These are phyloP conservation scores for Aspergillus homomorphus DNA, from an alignment of 495 filamentous ascomycete genomes.

Conservation along the genomic window DNA sequence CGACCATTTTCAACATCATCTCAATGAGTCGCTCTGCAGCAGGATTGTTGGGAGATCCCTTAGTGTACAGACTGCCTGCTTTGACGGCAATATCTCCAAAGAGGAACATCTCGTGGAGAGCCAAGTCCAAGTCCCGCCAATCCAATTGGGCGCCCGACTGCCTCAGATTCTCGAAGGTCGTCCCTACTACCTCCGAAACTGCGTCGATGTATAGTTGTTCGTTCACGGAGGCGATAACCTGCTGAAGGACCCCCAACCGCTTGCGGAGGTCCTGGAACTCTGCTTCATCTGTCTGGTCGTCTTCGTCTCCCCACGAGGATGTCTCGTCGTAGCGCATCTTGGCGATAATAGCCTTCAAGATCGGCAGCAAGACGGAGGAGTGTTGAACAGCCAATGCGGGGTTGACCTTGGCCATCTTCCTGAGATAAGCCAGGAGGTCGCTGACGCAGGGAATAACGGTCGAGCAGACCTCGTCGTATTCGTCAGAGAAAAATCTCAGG, in stretches of 20 bases:
- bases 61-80: constrained; percentile 76
- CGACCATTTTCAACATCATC: constrained; percentile 94
- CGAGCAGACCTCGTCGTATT: constrained; percentile 96
- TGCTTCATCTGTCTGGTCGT: constrained; percentile 94
- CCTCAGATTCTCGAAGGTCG: constrained; percentile 74
- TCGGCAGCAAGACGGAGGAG: constrained; percentile 72
- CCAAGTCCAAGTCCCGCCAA: constrained; percentile 94
- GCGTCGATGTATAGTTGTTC: constrained; percentile 80
- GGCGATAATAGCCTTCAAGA: constrained; percentile 82
- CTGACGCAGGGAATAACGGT: constrained; percentile 88
- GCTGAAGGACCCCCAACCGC: constrained; percentile 81
- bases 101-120: constrained; percentile 94
- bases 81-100: constrained; percentile 90
- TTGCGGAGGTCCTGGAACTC: constrained; percentile 95
- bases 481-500: constrained; percentile 91
- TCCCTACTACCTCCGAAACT: constrained; percentile 76
- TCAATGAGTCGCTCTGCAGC: constrained; percentile 74
- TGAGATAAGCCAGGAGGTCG: constrained; percentile 82
- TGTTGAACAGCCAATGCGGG: constrained; percentile 63
- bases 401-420: constrained; percentile 65
- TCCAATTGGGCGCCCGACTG: constrained; percentile 70
- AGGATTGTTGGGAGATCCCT: constrained; percentile 69
- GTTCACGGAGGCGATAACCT: constrained; percentile 81
- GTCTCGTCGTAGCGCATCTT: constrained; percentile 99
- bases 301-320: constrained; percentile 88